phyloP scores from a whole-genome alignment of 495 filamentous ascomycete species.

The Hypomontagnella submonticulosa region DNA sequence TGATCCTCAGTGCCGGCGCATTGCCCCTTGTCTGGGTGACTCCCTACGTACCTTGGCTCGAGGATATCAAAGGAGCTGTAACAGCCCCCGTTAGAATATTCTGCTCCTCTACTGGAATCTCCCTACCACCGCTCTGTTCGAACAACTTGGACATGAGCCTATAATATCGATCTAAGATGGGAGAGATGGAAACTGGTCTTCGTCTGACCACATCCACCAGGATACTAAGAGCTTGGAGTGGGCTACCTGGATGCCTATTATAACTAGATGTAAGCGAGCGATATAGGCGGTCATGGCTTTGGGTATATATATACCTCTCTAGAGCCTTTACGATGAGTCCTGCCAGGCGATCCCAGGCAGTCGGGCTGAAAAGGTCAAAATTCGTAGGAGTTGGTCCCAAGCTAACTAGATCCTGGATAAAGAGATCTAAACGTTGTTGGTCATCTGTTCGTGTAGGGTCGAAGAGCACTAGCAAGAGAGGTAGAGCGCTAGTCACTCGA shows the following conservation, averaged over 20 bases:
- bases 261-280: conserved; percentile 15
- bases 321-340: conserved; percentile 50
- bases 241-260: conserved; percentile 39
- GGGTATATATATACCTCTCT: conserved; percentile 41
- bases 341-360: conserved; percentile 50
- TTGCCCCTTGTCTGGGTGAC: neutral
- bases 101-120: conserved; percentile 15
- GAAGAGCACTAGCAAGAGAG: conserved; percentile 51
- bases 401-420: conserved; percentile 51
- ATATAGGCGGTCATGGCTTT: neutral
- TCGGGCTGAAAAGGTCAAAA: conserved; percentile 42
- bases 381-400: conserved; percentile 33
- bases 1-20: neutral
- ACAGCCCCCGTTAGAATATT: conserved; percentile 23
- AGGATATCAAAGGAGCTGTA: conserved; percentile 31
- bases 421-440: conserved; percentile 47
- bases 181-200: conserved; percentile 35
- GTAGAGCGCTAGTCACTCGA: conserved; percentile 48
- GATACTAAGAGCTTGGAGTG: conserved; percentile 29
- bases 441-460: conserved; percentile 48
- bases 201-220: conserved; percentile 33
- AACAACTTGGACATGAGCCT: conserved; percentile 31
- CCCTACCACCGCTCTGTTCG: conserved; percentile 4
- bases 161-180: conserved; percentile 39
- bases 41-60: conserved; percentile 35